Evolutionary conservation across 805 yeast species (phyloP), one percentile per base, ranked within the genome.

Genomic region (Torulaspora maleeae): DNA sequence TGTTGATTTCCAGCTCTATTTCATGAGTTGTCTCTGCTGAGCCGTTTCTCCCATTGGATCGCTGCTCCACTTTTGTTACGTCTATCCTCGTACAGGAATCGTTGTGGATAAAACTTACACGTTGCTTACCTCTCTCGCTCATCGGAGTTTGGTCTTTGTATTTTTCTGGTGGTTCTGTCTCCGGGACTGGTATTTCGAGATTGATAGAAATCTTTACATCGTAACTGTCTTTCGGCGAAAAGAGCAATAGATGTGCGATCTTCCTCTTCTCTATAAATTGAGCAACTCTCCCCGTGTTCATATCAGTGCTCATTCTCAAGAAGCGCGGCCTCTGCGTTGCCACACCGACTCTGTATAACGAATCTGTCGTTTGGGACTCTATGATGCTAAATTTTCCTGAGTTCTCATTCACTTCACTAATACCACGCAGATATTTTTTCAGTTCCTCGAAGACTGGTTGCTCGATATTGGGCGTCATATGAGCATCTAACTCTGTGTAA

Each of bases 141-240:
- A 74, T 70, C 6, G 84, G 83, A 47, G 74, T 69, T 59, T 75
- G 70, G 57, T 75, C 69, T 60, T 72, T 71, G 64, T 77, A 58
- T 71, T 74, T 67, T 76, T 61, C 82, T 54, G 69, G 81, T 64
- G 60, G 78, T 66, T 67, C 80, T 27, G 77, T 74, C 19, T 78
- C 76, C 4, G 69, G 60, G 10, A 66, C 66, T 0, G 96, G 96
- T 48, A 82, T 62, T 77, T 89, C 97, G 24, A 85, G 65, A 30
- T 87, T 79, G 51, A 90, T 67, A 5, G 95, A 81, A 29, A 89
- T 69, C 54, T 95, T 75, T 54, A 83, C 71, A 66, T 89, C 97
- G 60, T 81, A 82, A 64, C 80, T 73, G 27, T 85, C 78, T 51
- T 85, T 82, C 3, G 96, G 96, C 44, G 83, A 76, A 57, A 78